Conservation (phyloP, 495 filamentous ascomycete genomes). For the Talaromyces stipitatus region DNA sequence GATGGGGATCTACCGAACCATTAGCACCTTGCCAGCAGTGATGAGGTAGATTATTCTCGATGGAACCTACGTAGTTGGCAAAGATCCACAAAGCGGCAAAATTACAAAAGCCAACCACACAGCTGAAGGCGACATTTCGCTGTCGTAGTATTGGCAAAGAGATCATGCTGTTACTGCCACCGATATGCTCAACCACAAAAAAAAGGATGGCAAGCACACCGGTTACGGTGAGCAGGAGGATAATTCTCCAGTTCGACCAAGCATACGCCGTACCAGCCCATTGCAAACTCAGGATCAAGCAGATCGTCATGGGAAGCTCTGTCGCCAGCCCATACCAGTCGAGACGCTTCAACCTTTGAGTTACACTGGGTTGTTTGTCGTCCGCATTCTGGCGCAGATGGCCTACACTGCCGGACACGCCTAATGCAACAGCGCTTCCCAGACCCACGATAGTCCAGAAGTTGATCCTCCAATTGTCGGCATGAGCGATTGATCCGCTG, state of each 20-base stretch:
- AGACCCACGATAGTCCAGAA: slow-evolving; percentile 7
- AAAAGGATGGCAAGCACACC: slow-evolving; percentile 18
- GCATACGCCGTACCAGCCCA: slow-evolving; percentile 16
- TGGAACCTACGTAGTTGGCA: not conserved
- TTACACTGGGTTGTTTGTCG: slow-evolving; percentile 11
- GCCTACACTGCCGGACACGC: not conserved
- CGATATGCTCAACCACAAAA: slow-evolving; percentile 12
- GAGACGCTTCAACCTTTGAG: slow-evolving; percentile 23
- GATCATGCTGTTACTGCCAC: not conserved
- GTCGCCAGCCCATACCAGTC: slow-evolving; percentile 21
- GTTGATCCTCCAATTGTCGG: slow-evolving; percentile 6
- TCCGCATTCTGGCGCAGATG: not conserved
- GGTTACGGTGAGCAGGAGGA: slow-evolving; percentile 17
- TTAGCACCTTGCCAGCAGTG: not conserved
- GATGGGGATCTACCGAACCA: slow-evolving; percentile 15
- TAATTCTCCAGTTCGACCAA: slow-evolving; percentile 15
- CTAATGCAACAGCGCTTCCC: not conserved
- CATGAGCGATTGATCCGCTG: slow-evolving; percentile 1
- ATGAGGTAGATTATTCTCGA: not conserved
- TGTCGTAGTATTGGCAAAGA: slow-evolving; percentile 2
- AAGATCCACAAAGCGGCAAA: not conserved
- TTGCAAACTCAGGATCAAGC: slow-evolving; percentile 21
- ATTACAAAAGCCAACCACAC: not conserved
- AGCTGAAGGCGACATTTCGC: not conserved
- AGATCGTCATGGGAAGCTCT: slow-evolving; percentile 19